Conservation (phyloP, 371 early-diverging fungal species). For the Rhizopus sp. region DNA sequence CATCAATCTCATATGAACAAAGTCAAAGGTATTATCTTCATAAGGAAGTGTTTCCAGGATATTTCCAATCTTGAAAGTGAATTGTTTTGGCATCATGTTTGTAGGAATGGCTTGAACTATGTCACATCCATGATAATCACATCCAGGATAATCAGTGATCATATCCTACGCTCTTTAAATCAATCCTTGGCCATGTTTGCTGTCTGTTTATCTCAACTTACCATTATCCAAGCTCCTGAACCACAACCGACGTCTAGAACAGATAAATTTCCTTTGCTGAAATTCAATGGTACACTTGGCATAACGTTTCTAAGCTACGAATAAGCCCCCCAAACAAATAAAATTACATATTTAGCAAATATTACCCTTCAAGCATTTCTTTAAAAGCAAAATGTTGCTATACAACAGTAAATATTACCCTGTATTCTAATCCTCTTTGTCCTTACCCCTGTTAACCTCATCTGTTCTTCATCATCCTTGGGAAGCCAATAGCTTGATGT, state of each 20-base stretch:
- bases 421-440: not conserved
- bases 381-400: conserved; percentile 16
- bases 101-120: conserved; percentile 18
- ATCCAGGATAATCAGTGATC: conserved; percentile 33
- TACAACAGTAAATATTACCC: not conserved
- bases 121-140: conserved; percentile 31
- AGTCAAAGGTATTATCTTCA: conserved; percentile 12
- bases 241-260: conserved; percentile 47
- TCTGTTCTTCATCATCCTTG: conserved; percentile 19
- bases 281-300: conserved; percentile 3
- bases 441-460: conserved; percentile 18
- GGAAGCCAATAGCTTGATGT: conserved; percentile 17
- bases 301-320: conserved; percentile 9
- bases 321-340: not conserved
- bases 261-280: conserved; percentile 7
- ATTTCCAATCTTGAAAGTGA: conserved; percentile 31
- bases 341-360: too few relatives aligned
- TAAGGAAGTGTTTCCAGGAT: conserved; percentile 24
- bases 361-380: conserved; percentile 9
- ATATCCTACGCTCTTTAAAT: conserved; percentile 21
- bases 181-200: not conserved
- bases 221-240: conserved; percentile 52
- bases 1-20: conserved; percentile 7
- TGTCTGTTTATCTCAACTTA: not conserved
- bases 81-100: conserved; percentile 18